Evolutionary conservation across 768 basidiomycete genomes (phyloP), one percentile per base, ranked within the genome.

Genomic region (Xerocomellus amylosporus): DNA sequence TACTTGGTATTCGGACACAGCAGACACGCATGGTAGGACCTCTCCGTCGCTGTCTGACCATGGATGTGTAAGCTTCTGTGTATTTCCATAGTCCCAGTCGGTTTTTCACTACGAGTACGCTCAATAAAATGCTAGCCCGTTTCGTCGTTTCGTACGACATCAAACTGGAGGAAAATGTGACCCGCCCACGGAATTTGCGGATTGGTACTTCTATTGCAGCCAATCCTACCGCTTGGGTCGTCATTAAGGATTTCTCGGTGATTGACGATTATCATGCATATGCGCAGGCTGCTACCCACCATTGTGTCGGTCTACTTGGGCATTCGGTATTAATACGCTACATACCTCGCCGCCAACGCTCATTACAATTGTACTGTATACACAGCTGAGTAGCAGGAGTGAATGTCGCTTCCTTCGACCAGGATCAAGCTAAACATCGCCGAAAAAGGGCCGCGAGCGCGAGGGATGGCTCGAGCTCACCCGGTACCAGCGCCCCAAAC

Each of bases 1-100:
- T 78, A 67, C 52, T 44, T 78, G 26, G 52, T 65, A 0, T 80
- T 79, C 55, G 77, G 78, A 14, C 53, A 55, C 2, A 59, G 61
- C 10, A 61, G 34, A 43, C 61, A 63, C 9, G 54, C 57, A 39
- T 63, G 61, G 61, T 63, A 41, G 33, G 39, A 2, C 0, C 17
- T 37, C 20, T n/a, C 7, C 8, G 22, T 26, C 13, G 13, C n/a
- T 8, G 2, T 15, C 33, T 9, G 1, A 5, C 4, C 17, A 22
- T 7, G 26, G 22, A 49, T 20, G 10, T 19, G 10, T 33, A 31
- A 33, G 2, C 20, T 9, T 36, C 12, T 3, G 17, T 26, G n/a
- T 9, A 13, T 34, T 30, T 13, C 2, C 22, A 8, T 14, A 62
- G 61, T n/a, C 61, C 61, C 3, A 59, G 59, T 5, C 60, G 60